Conservation (phyloP, 1,284 basidiomycete species). For the Austropuccinia psidii region DNA sequence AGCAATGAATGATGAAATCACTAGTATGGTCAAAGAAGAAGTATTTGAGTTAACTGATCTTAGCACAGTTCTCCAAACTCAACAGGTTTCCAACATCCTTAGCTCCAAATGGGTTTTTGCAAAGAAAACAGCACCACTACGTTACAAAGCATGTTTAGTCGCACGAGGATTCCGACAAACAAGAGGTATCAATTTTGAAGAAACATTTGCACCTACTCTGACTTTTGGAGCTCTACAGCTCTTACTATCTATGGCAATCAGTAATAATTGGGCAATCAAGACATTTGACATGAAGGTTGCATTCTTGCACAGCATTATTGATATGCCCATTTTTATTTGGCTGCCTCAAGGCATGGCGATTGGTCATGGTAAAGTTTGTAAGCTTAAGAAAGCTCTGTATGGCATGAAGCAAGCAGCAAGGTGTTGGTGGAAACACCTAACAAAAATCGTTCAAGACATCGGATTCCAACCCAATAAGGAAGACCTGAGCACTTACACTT, state of each 20-base stretch:
- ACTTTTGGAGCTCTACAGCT: too few species aligned
- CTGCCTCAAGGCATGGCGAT: background rate
- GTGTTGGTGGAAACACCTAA: constrained; percentile 1
- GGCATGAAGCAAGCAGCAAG: background rate
- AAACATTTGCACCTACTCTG: too few species aligned
- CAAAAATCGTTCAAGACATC: background rate
- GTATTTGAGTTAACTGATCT: too few species aligned
- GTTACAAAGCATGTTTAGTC: too few species aligned
- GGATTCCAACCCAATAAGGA: background rate
- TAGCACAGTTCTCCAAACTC: too few species aligned
- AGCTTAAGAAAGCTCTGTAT: background rate
- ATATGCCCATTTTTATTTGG: background rate
- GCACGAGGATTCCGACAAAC: too few species aligned
- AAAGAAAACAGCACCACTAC: too few species aligned
- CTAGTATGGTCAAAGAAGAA: too few species aligned
- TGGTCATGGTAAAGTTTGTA: background rate
- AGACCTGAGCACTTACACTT: background rate
- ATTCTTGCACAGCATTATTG: background rate
- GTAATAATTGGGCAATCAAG: background rate
- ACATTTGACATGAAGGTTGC: background rate
- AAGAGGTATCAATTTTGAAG: too few species aligned
- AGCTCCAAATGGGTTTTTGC: too few species aligned
- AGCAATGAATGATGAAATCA: too few species aligned
- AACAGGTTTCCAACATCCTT: too few species aligned
- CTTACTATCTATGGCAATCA: background rate